A percentile compares a stretch with the other conserved stretches of the same genome.
Conservation (phyloP, 768 basidiomycete genomes). For the Hygrocybe punicea region DNA sequence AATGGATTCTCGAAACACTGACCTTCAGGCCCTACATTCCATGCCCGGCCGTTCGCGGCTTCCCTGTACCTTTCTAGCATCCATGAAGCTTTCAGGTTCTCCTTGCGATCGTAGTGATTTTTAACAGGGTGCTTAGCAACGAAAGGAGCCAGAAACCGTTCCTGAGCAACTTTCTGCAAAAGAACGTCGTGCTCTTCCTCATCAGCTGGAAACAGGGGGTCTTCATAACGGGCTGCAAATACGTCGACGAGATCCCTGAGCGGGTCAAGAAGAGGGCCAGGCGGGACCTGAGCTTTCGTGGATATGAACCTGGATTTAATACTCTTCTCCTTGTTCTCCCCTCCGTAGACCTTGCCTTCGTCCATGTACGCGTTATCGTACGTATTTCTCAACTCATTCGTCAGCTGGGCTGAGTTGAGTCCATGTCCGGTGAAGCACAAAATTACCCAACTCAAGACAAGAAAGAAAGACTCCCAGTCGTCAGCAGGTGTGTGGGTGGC, state of each 20-base stretch:
- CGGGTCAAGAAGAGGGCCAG: background rate
- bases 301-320: background rate
- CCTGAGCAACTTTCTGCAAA: too few relatives aligned
- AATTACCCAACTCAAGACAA: background rate
- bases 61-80: too few relatives aligned
- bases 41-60: too few relatives aligned
- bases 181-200: too few relatives aligned
- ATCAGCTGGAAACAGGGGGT: background rate
- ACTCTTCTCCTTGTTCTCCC: background rate
- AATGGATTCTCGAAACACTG: too few relatives aligned
- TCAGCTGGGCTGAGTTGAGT: background rate
- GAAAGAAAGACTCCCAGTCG: constrained; percentile 15
- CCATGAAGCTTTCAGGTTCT: too few relatives aligned
- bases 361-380: background rate
- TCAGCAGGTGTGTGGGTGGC: constrained; percentile 8
- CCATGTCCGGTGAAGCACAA: background rate
- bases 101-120: too few relatives aligned
- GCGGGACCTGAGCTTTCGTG: background rate
- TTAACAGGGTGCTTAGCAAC: too few relatives aligned
- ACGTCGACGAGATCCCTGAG: constrained; percentile 1
- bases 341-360: background rate
- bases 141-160: too few relatives aligned
- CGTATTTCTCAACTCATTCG: background rate
- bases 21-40: too few relatives aligned
- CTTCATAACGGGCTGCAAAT: background rate